phyloP scores from a whole-genome alignment of 2,329 filamentous ascomycete genomes.

The Colletotrichum tamarilloi region DNA sequence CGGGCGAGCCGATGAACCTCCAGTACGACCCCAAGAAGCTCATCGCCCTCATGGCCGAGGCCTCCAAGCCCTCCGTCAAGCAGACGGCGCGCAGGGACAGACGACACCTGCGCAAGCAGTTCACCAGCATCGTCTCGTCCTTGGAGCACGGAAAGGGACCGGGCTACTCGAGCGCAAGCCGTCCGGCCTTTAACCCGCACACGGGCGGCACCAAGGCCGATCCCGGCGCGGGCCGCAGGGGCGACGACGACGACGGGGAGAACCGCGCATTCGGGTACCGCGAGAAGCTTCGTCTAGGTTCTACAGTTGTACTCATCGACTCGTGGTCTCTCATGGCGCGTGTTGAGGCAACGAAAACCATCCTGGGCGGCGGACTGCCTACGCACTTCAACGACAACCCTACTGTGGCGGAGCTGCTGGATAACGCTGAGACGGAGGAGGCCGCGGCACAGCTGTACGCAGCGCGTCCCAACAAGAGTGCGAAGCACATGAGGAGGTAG shows the following conservation, averaged over 20 bases:
- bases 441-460: constrained; percentile 32
- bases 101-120: constrained; percentile 58
- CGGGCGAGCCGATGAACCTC: constrained; percentile 60
- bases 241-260: constrained; percentile 53
- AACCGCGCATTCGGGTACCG: constrained; percentile 59
- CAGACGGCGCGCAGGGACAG: constrained; percentile 61
- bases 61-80: constrained; percentile 60
- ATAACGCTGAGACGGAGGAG: constrained; percentile 44
- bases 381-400: constrained; percentile 54
- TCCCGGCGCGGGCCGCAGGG: constrained; percentile 35
- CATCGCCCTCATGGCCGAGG: constrained; percentile 58
- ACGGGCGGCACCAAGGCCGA: constrained; percentile 53
- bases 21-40: constrained; percentile 63
- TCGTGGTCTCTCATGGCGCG: constrained; percentile 63
- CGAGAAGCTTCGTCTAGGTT: constrained; percentile 60
- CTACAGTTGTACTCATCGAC: constrained; percentile 57
- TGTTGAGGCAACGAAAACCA: constrained; percentile 58
- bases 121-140: constrained; percentile 64
- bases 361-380: constrained; percentile 59
- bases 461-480: constrained; percentile 12
- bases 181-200: constrained; percentile 54
- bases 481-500: constrained; percentile 28
- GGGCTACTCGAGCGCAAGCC: constrained; percentile 62
- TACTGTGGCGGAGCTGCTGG: constrained; percentile 49
- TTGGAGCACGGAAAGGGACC: constrained; percentile 65